Percentiles rank a stretch among this genome's conserved stretches.
These are phyloP conservation scores for Crithidia bombi DNA, from an alignment of 208 protist species.

Conservation along the genomic window DNA sequence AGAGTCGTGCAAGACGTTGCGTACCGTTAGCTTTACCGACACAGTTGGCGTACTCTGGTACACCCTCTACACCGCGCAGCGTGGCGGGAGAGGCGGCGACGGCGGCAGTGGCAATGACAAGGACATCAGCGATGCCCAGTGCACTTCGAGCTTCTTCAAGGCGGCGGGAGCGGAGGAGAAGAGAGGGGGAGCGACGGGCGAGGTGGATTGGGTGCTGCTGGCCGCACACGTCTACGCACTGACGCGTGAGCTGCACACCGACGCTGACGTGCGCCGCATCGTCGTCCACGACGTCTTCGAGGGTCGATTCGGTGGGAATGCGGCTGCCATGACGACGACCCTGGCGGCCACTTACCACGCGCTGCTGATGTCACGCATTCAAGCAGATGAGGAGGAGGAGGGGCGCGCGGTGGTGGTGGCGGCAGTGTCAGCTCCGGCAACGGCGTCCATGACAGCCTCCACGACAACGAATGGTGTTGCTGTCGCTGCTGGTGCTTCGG, in stretches of 20 bases:
- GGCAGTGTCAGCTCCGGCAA: not conserved
- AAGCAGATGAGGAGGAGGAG: slow-evolving; percentile 1
- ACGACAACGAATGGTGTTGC: not conserved
- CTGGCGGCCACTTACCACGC: not conserved
- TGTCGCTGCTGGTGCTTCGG: not conserved
- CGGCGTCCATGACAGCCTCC: not conserved
- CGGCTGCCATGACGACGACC: slow-evolving; percentile 3
- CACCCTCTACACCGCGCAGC: not conserved
- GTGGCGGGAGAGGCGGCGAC: too few species aligned
- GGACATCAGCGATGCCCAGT: not conserved
- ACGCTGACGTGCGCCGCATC: slow-evolving; percentile 9
- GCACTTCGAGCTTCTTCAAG: too few species aligned
- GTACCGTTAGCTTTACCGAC: not conserved
- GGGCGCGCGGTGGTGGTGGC: not conserved
- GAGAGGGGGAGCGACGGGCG: not conserved
- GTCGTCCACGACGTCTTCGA: slow-evolving; percentile 19
- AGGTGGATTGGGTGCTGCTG: slow-evolving; percentile 31
- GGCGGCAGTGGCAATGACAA: not conserved
- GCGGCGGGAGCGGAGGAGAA: not conserved
- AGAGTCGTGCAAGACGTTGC: not conserved
- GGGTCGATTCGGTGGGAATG: not conserved
- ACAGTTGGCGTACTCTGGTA: slow-evolving; percentile 16
- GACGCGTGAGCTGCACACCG: slow-evolving; percentile 24
- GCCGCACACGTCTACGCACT: slow-evolving; percentile 34
- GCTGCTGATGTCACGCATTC: slow-evolving; percentile 10